Conservation (phyloP, 495 filamentous ascomycete species). For the Penicillium subrubescens region DNA sequence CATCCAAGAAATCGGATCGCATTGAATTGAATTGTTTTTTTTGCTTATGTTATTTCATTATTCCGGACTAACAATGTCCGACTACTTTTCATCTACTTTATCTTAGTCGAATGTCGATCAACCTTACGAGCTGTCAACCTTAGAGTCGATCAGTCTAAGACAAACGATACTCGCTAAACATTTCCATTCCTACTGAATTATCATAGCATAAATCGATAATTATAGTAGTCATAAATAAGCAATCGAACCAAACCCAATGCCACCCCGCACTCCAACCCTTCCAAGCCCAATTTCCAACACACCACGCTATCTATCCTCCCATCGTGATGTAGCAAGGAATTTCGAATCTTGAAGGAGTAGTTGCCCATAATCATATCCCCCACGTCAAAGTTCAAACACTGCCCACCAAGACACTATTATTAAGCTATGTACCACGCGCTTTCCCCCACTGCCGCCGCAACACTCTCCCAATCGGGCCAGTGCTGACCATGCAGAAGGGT, state of each 20-base stretch:
- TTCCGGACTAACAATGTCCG: too few relatives aligned
- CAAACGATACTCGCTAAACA: background rate
- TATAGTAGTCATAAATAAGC: background rate
- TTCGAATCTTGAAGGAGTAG: background rate
- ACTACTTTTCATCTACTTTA: background rate
- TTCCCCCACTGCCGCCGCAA: background rate
- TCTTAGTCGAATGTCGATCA: background rate
- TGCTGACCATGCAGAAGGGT: background rate
- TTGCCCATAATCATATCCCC: background rate
- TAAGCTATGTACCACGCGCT: background rate
- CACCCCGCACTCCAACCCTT: constrained; percentile 1
- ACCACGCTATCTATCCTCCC: background rate
- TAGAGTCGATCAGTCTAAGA: background rate
- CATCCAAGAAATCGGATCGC: background rate
- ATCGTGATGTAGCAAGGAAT: background rate
- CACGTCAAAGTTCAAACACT: background rate
- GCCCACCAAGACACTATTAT: background rate
- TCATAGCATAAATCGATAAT: background rate
- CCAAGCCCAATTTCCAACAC: background rate
- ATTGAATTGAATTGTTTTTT: background rate
- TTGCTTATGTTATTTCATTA: background rate
- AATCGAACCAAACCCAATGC: background rate
- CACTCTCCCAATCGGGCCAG: background rate
- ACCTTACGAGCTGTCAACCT: background rate
- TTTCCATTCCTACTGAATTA: background rate